Evolutionary conservation across 495 filamentous ascomycete species (phyloP).

Genomic region (Penicillium simplicissimum): DNA sequence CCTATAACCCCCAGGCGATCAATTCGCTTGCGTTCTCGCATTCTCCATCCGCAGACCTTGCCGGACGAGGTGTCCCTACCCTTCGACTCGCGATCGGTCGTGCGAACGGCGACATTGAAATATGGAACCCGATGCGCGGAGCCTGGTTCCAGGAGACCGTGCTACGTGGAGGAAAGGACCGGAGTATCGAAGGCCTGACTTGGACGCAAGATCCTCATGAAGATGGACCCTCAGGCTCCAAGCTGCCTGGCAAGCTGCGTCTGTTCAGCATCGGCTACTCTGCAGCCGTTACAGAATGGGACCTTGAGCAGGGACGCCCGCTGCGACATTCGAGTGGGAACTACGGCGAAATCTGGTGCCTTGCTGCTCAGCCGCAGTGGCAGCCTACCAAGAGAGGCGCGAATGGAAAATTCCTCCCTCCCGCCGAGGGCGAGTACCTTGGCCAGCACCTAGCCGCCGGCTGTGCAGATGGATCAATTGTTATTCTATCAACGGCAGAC

Average conservation of each 20-base stretch:
- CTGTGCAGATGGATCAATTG: conserved; percentile 87
- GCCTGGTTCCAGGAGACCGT: conserved; percentile 88
- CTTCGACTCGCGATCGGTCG: conserved; percentile 85
- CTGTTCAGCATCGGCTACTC: conserved; percentile 98
- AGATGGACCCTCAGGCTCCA: conserved; percentile 59
- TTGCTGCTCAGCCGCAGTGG: conserved; percentile 79
- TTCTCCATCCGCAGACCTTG: conserved; percentile 55
- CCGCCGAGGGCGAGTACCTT: conserved; percentile 46
- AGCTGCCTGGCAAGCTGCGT: conserved; percentile 70
- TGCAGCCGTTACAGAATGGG: conserved; percentile 90
- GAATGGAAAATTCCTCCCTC: conserved; percentile 34
- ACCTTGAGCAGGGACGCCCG: conserved; percentile 73
- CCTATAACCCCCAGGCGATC: conserved; percentile 90
- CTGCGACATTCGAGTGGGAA: conserved; percentile 83
- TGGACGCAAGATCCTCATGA: conserved; percentile 90
- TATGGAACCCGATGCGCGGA: conserved; percentile 91
- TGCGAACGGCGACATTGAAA: conserved; percentile 94
- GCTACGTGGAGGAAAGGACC: conserved; percentile 78
- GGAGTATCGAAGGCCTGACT: conserved; percentile 84
- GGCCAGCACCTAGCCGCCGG: conserved; percentile 82
- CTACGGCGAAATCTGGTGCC: conserved; percentile 95
- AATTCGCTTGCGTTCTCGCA: conserved; percentile 95
- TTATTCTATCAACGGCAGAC: conserved; percentile 81
- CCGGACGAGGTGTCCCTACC: conserved; percentile 53
- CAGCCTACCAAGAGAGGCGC: conserved; percentile 38